Evolutionary conservation across 768 basidiomycete genomes (phyloP), one percentile per base, ranked within the genome.

Genomic region (Calocybe gangraenosa): DNA sequence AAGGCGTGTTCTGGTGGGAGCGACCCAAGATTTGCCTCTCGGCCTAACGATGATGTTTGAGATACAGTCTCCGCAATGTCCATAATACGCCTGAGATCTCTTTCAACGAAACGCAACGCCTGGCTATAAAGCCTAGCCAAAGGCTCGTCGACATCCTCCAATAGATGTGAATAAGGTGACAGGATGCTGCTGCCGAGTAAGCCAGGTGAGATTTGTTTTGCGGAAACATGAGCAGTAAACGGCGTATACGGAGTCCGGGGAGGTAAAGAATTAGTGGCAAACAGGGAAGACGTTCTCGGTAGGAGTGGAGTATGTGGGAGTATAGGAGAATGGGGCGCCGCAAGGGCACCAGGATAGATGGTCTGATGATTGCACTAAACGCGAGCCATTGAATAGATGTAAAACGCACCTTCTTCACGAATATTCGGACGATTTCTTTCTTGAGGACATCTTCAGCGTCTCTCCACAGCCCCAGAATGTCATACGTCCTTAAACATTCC

Each of bases 391-490:
- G 17, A 39, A 10, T 19, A 23, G 28, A 39, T 18, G 17, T n/a
- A 14, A 40, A 6, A 36, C 61, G 31, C 42, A 86, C 92, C 73
- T 87, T 87, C 56, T 78, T 82, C 7, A 92, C 74, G 55, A 93
- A 94, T 11, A 74, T 75, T 1, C 79, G 78, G 28, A 92, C 75
- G 30, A 96, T 68, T 35, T 85, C 80, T 41, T 69, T 70, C 44
- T 84, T 73, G 40, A 97, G 66, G 14, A 96, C 82, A 48, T 92
- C 88, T 65, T 95, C 94, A 1, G 93, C 95, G 51, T 89, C 83
- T 55, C 80, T 68, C 88, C 90, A 92, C 7, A 92, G 76, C 10
- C 82, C 78, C 40, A 99, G 68, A 6, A 75, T 63, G 53, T 92
- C 87, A 56, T 94, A 94, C 2, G 86, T 86, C 35, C 78, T 68